Base-by-base conservation (phyloP, 2,329 filamentous ascomycete genomes). In the Colletotrichum eremochloae region DNA sequence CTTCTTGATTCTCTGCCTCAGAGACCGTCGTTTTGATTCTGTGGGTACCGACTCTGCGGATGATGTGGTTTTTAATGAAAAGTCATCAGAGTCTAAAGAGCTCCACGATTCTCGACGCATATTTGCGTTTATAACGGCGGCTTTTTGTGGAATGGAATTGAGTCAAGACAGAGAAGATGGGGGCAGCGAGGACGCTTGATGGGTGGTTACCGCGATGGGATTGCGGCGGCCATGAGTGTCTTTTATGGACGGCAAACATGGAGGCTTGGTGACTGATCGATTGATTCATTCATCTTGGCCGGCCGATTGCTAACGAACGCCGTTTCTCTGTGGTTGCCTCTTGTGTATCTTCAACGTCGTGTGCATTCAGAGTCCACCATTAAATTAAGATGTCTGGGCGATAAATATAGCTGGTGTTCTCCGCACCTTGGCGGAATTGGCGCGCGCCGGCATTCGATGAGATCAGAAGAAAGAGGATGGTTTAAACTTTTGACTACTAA, bases 1-100 rank as follows among this genome's bases (percentile, higher is more conserved):
- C 20, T 48, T 58, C 40, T 70, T 72, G 46, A 72, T 53, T 12
- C 69, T 44, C n/a, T 69, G 67, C 11, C 67, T 58, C 31, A 70
- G 42, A 20, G 69, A 72, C 44, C 60, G 69, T 36, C 38, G 62
- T n/a, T 56, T 36, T 55, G 63, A 8, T 38, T 29, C 20, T 20
- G 14, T 5, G 12, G 20, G 15, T 9, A 18, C 20, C 29, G 24
- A 20, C 31, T 66, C 67, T 8, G 67, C 44, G 1, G 67, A 52
- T 38, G 55, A 48, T 44, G 62, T 64, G 42, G 67, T 68, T 29
- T 63, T 58, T 20, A 71, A 53, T 36, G 68, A 71, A 48, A 29
- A 68, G 68, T 68, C 29, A 58, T 71, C 8, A 64, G 57, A 36
- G 68, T 71, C 50, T 71, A 24, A 53, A 24, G 46, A 36, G 14